A percentile compares a stretch with the other conserved stretches of the same genome.
Conservation (phyloP, 495 filamentous ascomycete species). For the Neurospora sp. region DNA sequence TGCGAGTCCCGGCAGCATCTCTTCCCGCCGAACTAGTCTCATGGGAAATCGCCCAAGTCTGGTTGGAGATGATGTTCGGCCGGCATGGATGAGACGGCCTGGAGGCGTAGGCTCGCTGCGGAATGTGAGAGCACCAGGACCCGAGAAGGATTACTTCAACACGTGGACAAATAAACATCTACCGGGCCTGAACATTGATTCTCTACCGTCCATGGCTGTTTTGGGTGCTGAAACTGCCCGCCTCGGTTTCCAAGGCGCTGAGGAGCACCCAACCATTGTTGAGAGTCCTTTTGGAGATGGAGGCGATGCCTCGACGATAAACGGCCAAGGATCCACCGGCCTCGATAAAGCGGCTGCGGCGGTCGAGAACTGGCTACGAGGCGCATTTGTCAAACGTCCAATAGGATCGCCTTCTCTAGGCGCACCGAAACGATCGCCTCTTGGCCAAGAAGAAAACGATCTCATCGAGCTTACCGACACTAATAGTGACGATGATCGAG, state of each 20-base stretch:
- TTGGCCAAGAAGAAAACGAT: conserved; percentile 43
- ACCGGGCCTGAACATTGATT: conserved; percentile 55
- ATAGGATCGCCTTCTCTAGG: conserved; percentile 37
- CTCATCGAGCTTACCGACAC: conserved; percentile 76
- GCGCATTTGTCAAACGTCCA: conserved; percentile 51
- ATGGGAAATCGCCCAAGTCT: conserved; percentile 19
- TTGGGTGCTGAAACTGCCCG: conserved; percentile 39
- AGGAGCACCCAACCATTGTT: conserved; percentile 28
- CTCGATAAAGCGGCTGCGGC: conserved; percentile 77
- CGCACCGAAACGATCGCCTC: conserved; percentile 22
- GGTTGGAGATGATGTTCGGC: conserved; percentile 20
- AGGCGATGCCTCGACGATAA: conserved; percentile 22
- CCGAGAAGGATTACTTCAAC: conserved; percentile 71
- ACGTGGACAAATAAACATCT: conserved; percentile 68
- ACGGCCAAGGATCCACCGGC: conserved; percentile 24
- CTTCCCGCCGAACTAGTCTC: conserved; percentile 30
- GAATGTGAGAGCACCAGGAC: conserved; percentile 61
- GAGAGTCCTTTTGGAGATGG: conserved; percentile 41
- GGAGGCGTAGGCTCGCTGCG: conserved; percentile 76
- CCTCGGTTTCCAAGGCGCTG: conserved; percentile 34
- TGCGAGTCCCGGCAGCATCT: conserved; percentile 26
- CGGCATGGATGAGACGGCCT: conserved; percentile 59
- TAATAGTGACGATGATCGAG: conserved; percentile 40
- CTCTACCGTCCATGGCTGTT: conserved; percentile 42
- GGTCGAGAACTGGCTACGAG: conserved; percentile 82